Base-by-base conservation (phyloP, 1,139 yeast species). In the Kodamaea fungicola region DNA sequence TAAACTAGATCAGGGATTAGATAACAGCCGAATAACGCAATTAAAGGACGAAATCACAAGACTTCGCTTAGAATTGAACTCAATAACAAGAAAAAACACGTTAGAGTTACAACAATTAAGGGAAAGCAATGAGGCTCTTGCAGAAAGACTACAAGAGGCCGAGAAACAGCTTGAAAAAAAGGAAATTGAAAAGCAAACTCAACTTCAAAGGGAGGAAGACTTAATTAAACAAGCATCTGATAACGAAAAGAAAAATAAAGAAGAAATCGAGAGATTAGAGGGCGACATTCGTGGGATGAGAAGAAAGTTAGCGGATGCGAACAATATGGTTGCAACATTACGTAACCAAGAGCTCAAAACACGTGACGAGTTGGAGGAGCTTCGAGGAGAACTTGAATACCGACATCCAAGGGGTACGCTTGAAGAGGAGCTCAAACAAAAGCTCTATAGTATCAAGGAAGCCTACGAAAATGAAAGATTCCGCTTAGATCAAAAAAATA, bases 371-470 rank as follows among this genome's bases (percentile, higher is more conserved):
- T 28, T 38, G 12, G 40, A 37, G 27, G 28, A 30, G 8, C 21
- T 28, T 6, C 32, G 19, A 28, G 32, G 30, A 6, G 38, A 41
- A 21, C 37, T 34, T 16, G 35, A 31, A 9, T 6, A 21, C 10
- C 21, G 19, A 8, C 9, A 30, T 12, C 33, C 31, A 10, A 34
- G 30, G 12, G 31, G 22, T 10, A 41, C 32, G 28, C 12, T 32
- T 8, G 21, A 34, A 7, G 29, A 23, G 4, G 33, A 38, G 9
- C 28, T 45, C 21, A 34, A 31, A 12, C 16, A n/a, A 6, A 33
- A 40, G 28, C 39, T 48, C 13, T 12, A 7, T 3, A 21, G 28
- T 7, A 40, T 47, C 28, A 49, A 46, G 31, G 50, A 45, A 12
- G 5, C 22, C 7, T 37, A 37, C 26, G 51, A 46, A 19, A 36